Base-by-base conservation (phyloP, 2,329 filamentous ascomycete species). In the Rhytidhysteron rufulum region DNA sequence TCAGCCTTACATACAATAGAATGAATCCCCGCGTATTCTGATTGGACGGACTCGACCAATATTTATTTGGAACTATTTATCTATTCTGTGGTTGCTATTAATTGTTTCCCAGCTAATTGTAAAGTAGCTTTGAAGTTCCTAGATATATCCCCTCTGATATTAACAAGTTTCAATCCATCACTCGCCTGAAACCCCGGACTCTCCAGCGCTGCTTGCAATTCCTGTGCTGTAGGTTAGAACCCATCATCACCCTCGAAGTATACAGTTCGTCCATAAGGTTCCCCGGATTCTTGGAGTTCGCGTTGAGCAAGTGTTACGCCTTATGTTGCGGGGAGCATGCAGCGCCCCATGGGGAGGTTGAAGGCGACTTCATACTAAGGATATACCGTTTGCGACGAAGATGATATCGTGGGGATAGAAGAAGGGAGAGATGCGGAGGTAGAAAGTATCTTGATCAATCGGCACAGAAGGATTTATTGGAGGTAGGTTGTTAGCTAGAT, bases 331-430 rank as follows among this genome's bases (percentile, higher is more conserved):
- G 75, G 74, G 0, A 82, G 69, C 61, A 78, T 80, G 58, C 79
- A 81, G n/a, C n/a, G n/a, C n/a, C n/a, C n/a, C n/a, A n/a, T n/a
- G n/a, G n/a, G n/a, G n/a, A n/a, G n/a, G n/a, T n/a, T n/a, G n/a
- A n/a, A n/a, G n/a, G n/a, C 48, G 45, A 15, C 39, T 34, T 19
- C 48, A 48, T n/a, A 47, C 34, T 9, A 40, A 17, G 1, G 77
- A 66, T 3, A 78, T 83, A 8, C 78, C 79, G 0, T 77, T 80
- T 53, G 80, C 78, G 4, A 71, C 71, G 29, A 82, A 63, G 19
- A 82, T 51, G 31, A 81, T 73, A 49, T 82, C 79, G 4, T 72
- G 71, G 1, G 70, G 61, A 10, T 62, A 63, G 44, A 82, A 62
- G 55, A 78, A 69, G 8, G 65, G 67, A 29, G 61, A 70, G 17